Evolutionary conservation across 169 alveolate genomes (phyloP).

Genomic region (Theileria orientalis): DNA sequence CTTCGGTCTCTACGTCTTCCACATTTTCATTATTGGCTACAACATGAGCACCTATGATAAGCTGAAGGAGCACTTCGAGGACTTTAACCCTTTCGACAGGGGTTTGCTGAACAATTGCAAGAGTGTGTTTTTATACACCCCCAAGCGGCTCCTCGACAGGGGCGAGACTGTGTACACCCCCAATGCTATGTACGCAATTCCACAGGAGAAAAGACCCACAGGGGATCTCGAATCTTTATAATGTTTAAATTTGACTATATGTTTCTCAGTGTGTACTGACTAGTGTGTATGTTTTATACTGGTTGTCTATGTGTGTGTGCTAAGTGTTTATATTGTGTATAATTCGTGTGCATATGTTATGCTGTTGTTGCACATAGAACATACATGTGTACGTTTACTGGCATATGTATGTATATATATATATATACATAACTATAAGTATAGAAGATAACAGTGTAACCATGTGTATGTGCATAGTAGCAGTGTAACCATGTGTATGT

Average conservation of each 20-base stretch:
- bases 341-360: too few species aligned
- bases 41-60: slow-evolving; percentile 80
- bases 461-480: too few species aligned
- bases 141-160: background rate
- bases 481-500: too few species aligned
- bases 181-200: slow-evolving; percentile 59
- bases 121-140: slow-evolving; percentile 14
- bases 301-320: too few species aligned
- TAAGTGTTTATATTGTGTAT: too few species aligned
- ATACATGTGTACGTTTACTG: background rate
- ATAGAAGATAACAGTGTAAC: too few species aligned
- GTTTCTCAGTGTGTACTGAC: background rate
- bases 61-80: slow-evolving; percentile 70
- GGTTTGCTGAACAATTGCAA: slow-evolving; percentile 31
- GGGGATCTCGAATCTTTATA: slow-evolving; percentile 12
- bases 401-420: background rate
- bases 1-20: slow-evolving; percentile 77
- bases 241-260: background rate
- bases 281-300: too few species aligned
- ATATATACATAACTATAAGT: background rate
- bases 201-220: too few species aligned
- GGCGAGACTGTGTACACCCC: slow-evolving; percentile 21
- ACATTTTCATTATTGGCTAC: slow-evolving; percentile 63
- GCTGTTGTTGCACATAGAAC: background rate
- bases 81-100: slow-evolving; percentile 73